Base-by-base conservation (phyloP, 225 moss, liverwort and hornwort species). In the Thuidium tamariscinum region DNA sequence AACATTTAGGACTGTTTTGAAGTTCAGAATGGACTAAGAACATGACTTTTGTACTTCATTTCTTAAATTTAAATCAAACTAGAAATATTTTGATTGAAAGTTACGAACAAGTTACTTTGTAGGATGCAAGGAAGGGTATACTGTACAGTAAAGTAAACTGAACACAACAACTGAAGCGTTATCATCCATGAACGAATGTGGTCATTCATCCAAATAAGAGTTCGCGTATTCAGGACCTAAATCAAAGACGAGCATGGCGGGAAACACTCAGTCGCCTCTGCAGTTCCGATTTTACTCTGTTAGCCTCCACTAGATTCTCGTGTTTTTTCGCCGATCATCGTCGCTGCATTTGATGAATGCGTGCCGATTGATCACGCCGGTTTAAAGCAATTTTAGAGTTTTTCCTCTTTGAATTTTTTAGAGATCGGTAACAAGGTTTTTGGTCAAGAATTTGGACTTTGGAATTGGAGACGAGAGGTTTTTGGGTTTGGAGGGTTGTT, bases 161-260 rank as follows among this genome's bases (percentile, higher is more conserved):
- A 69, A 69, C 8, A 32, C 23, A 55, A 32, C 32, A n/a, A n/a
- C n/a, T n/a, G n/a, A 29, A 63, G 7, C 27, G 39, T 39, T 8
- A 13, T 76, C 52, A 63, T 70, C 72, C 36, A 29, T 2, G 34
- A 49, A 56, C 16, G 37, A 59, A 75, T 46, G 42, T 3, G 6
- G 1, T 8, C 52, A 60, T 86, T 63, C 63, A 67, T 59, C 55
- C 36, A 61, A 48, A 29, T 18, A 7, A 34, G 41, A 56, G 56
- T 26, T 10, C 20, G 51, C 34, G 51, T 4, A 9, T 36, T 36
- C 82, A 30, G 87, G 60, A 83, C 87, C 87, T 86, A 89, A 88
- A 80, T 85, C 86, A 86, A 86, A 89, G 89, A 15, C 30, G 86
- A 42, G 55, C 68, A 48, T 92, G 91, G 91, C 91, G 91, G 91